phyloP scores from a whole-genome alignment of 148 eudicot species.

The Drosera capensis region DNA sequence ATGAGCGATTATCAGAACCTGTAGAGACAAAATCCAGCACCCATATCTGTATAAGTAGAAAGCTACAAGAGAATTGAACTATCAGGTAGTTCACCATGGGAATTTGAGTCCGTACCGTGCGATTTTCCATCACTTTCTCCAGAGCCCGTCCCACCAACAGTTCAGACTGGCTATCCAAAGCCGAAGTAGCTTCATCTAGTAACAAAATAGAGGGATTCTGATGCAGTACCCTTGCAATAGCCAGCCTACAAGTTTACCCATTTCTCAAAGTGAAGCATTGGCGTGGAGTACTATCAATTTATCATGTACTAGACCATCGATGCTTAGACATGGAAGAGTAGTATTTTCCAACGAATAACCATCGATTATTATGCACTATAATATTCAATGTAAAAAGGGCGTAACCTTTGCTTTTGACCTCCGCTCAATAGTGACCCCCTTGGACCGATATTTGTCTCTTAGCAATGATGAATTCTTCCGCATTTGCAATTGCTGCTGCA shows the following conservation, averaged over 20 bases:
- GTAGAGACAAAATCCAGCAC: constrained; percentile 6
- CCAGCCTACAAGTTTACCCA: constrained; percentile 80
- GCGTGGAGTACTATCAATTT: background rate
- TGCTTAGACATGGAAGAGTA: background rate
- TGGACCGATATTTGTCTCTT: constrained; percentile 67
- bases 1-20: constrained; percentile 90
- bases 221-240: constrained; percentile 91
- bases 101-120: constrained; percentile 41
- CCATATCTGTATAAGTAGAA: background rate
- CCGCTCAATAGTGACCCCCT: constrained; percentile 86
- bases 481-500: constrained; percentile 86
- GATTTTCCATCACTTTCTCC: constrained; percentile 61
- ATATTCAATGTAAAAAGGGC: background rate
- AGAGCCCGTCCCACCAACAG: constrained; percentile 84
- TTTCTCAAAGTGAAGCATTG: no score
- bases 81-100: background rate
- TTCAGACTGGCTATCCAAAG: constrained; percentile 86
- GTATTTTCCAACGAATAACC: background rate
- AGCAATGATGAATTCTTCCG: constrained; percentile 75
- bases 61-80: background rate
- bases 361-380: background rate
- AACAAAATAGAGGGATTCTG: constrained; percentile 77
- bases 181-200: constrained; percentile 97
- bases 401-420: constrained; percentile 93
- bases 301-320: background rate